Evolutionary conservation across 2,329 filamentous ascomycete genomes (phyloP).

Genomic region (Stagonosporopsis chrysanthemi): DNA sequence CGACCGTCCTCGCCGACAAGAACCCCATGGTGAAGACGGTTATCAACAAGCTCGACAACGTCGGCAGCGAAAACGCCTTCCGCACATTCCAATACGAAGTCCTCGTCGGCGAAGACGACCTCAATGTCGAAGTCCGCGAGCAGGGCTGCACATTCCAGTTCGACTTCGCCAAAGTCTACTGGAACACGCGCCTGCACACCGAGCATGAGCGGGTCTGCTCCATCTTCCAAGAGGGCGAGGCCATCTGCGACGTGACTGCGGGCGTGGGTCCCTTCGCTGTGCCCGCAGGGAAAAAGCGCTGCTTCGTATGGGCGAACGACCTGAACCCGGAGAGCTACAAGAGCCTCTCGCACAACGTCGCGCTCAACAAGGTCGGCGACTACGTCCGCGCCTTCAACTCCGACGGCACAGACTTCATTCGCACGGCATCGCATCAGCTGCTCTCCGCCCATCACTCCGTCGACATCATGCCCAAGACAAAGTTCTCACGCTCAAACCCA

Average conservation of each 20-base stretch:
- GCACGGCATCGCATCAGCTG: constrained; percentile 67
- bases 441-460: constrained; percentile 62
- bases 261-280: constrained; percentile 95
- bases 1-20: constrained; percentile 87
- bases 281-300: constrained; percentile 85
- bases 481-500: constrained; percentile 36
- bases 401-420: constrained; percentile 85
- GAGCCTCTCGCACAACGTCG: constrained; percentile 73
- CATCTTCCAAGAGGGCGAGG: constrained; percentile 82
- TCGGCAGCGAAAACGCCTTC: constrained; percentile 84
- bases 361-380: constrained; percentile 75
- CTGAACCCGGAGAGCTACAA: constrained; percentile 89
- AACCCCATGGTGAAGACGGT: constrained; percentile 83
- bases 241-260: constrained; percentile 96
- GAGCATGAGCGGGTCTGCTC: constrained; percentile 84
- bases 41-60: constrained; percentile 93
- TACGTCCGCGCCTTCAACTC: constrained; percentile 82
- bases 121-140: constrained; percentile 84
- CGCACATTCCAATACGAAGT: constrained; percentile 94
- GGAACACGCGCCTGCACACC: constrained; percentile 90
- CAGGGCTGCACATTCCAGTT: constrained; percentile 88
- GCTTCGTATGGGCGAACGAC: constrained; percentile 97
- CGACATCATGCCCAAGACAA: constrained; percentile 47
- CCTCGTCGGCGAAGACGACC: constrained; percentile 78
- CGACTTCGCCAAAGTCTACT: constrained; percentile 96